Percentiles rank a stretch among this genome's conserved stretches.
These are phyloP conservation scores for Amanita subjunquillea DNA, from an alignment of 768 basidiomycete species.

Conservation along the genomic window DNA sequence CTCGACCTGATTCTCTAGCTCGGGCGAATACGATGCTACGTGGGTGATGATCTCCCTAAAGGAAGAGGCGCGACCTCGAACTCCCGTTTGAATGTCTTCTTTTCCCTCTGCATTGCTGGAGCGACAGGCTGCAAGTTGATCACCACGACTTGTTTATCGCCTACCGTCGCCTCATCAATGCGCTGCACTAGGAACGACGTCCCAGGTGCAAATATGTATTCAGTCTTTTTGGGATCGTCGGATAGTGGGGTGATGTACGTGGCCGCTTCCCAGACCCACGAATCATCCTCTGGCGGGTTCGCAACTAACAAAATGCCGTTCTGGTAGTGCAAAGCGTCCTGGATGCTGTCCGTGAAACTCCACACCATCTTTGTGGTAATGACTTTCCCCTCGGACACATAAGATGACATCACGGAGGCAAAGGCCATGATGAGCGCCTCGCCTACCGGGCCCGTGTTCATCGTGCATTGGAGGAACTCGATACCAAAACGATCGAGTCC, in stretches of 20 bases:
- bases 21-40: background rate
- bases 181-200: background rate
- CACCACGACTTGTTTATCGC: background rate
- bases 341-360: constrained; percentile 6
- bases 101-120: background rate
- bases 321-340: constrained; percentile 8
- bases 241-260: background rate
- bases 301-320: constrained; percentile 9
- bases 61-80: background rate
- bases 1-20: background rate
- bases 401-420: background rate
- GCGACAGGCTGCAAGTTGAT: background rate
- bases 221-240: background rate
- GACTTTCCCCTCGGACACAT: background rate
- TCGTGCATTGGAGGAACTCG: background rate
- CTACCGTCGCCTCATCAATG: background rate
- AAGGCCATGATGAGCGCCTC: background rate
- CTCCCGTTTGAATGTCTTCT: background rate
- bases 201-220: background rate
- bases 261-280: background rate
- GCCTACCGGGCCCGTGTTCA: background rate
- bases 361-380: constrained; percentile 9
- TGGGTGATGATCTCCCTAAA: background rate
- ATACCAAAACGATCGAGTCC: constrained; percentile 1
- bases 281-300: background rate